These are phyloP conservation scores for Gelatoporia subvermispora DNA, from an alignment of 768 basidiomycete species.

Conservation along the genomic window DNA sequence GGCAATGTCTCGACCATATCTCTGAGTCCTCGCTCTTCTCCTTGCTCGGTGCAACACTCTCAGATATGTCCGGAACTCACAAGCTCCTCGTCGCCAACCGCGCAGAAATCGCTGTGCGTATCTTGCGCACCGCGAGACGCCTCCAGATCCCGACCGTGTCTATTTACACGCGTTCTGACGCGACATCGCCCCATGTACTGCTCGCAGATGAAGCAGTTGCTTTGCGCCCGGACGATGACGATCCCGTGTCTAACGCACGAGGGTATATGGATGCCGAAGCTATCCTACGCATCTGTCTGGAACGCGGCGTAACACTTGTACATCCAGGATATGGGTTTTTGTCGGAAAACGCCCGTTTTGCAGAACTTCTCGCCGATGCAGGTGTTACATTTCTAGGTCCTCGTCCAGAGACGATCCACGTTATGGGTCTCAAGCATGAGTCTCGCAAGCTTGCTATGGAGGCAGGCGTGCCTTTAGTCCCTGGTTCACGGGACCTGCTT, in stretches of 20 bases:
- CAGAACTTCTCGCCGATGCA: conserved; percentile 36
- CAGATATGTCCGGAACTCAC: conserved; percentile 18
- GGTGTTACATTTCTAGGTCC: conserved; percentile 61
- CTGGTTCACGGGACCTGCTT: conserved; percentile 51
- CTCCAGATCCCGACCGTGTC: conserved; percentile 51
- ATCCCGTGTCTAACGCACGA: conserved; percentile 33
- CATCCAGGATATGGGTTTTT: conserved; percentile 67
- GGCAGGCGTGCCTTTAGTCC: conserved; percentile 50
- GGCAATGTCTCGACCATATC: too few species aligned
- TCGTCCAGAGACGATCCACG: conserved; percentile 38
- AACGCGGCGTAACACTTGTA: conserved; percentile 42
- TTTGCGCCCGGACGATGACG: conserved; percentile 24
- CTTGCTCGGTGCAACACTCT: too few species aligned
- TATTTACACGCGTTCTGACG: conserved; percentile 55
- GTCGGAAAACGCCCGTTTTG: conserved; percentile 59
- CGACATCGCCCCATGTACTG: conserved; percentile 52
- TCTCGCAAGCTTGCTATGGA: conserved; percentile 41
- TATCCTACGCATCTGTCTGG: conserved; percentile 40
- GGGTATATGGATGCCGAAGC: conserved; percentile 36
- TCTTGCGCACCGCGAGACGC: conserved; percentile 50
- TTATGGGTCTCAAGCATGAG: conserved; percentile 62
- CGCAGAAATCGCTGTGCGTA: conserved; percentile 66
- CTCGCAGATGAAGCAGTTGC: conserved; percentile 47
- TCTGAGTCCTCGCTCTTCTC: too few species aligned
- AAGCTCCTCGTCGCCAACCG: conserved; percentile 66